Percentiles rank a stretch among this genome's conserved stretches.
Evolutionary conservation across 345 rosid genomes (phyloP).

Genomic region (Euphorbia lathyris): DNA sequence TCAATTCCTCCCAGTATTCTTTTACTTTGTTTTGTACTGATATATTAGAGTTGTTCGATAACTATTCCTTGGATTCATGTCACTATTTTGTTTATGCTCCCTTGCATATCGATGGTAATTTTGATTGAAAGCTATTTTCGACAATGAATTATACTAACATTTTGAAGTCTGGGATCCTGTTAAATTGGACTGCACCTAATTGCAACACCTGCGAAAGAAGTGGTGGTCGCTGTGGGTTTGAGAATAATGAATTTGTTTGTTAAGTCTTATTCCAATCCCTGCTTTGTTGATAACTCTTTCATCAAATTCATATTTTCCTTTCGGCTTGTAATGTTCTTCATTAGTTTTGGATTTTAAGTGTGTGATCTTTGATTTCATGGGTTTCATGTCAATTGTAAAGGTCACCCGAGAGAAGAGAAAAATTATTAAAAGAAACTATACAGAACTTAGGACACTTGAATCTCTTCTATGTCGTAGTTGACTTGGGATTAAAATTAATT

Average conservation of each 20-base stretch:
- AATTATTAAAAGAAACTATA: not conserved
- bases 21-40: slow-evolving; percentile 40
- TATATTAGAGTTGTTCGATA: not conserved
- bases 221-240: slow-evolving; percentile 50
- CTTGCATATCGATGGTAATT: slow-evolving; percentile 4
- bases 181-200: slow-evolving; percentile 49
- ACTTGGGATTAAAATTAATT: not conserved
- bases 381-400: not conserved
- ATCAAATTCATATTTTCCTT: slow-evolving; percentile 17
- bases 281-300: slow-evolving; percentile 41
- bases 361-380: not conserved
- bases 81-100: slow-evolving; percentile 26
- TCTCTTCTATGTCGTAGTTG: not conserved
- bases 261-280: slow-evolving; percentile 32
- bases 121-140: not conserved
- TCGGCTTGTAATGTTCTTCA: not conserved
- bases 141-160: slow-evolving; percentile 22
- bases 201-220: slow-evolving; percentile 41
- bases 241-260: slow-evolving; percentile 37
- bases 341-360: too few relatives aligned
- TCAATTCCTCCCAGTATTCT: slow-evolving; percentile 24
- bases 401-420: not conserved
- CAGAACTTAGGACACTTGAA: not conserved
- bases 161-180: slow-evolving; percentile 47
- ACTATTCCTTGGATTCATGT: slow-evolving; percentile 28